Evolutionary conservation across 352 stramenopile species (phyloP).

Genomic region (Phytophthora nicotianae): DNA sequence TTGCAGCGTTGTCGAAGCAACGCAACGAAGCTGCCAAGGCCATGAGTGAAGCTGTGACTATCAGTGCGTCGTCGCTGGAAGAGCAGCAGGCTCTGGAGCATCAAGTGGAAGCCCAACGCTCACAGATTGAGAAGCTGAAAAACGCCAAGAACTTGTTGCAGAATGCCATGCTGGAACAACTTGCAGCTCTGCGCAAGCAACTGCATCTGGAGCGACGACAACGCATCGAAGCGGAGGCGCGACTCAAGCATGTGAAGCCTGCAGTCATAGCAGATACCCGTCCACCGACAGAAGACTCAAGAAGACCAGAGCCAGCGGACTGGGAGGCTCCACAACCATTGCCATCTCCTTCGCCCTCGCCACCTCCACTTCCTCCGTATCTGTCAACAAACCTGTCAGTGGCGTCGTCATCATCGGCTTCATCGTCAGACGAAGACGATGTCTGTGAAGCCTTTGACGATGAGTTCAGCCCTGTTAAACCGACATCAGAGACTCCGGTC

Average conservation of each 20-base stretch:
- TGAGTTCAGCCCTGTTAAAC: slow-evolving; percentile 21
- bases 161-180: slow-evolving; percentile 85
- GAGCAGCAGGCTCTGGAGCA: slow-evolving; percentile 73
- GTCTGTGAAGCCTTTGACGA: slow-evolving; percentile 21
- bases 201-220: slow-evolving; percentile 72
- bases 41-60: slow-evolving; percentile 87
- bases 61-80: slow-evolving; percentile 79
- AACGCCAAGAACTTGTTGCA: slow-evolving; percentile 77
- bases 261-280: background rate
- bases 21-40: slow-evolving; percentile 79
- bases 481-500: background rate
- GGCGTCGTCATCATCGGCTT: slow-evolving; percentile 36
- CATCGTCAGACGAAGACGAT: slow-evolving; percentile 29
- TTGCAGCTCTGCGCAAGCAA: slow-evolving; percentile 78
- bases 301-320: slow-evolving; percentile 21
- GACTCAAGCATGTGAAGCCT: slow-evolving; percentile 57
- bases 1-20: slow-evolving; percentile 67
- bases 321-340: slow-evolving; percentile 51
- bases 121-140: slow-evolving; percentile 81
- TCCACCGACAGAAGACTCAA: background rate
- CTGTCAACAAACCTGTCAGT: slow-evolving; percentile 31
- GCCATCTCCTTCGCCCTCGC: slow-evolving; percentile 34
- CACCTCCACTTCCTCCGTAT: slow-evolving; percentile 44
- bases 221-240: slow-evolving; percentile 69
- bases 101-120: slow-evolving; percentile 63